These are phyloP conservation scores for Solanum neorickii DNA, from an alignment of 257 asterid genomes.

Conservation along the genomic window DNA sequence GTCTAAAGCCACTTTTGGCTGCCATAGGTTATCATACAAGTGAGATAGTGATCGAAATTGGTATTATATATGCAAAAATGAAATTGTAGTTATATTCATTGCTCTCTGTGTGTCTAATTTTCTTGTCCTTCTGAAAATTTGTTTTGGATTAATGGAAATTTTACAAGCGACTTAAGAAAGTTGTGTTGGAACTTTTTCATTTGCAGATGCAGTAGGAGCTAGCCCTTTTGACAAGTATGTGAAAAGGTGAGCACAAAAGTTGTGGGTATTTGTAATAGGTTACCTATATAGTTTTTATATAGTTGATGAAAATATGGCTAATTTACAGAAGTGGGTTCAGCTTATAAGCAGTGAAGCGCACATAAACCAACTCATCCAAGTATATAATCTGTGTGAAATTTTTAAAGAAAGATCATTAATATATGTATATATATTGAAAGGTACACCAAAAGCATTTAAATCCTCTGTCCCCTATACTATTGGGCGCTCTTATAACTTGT, in stretches of 20 bases:
- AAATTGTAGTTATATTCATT: not conserved
- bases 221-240: constrained; percentile 59
- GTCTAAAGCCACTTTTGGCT: not conserved
- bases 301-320: not conserved
- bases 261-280: not conserved
- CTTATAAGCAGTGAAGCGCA: not conserved
- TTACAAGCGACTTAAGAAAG: not conserved
- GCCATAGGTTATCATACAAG: not conserved
- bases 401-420: not conserved
- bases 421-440: not conserved
- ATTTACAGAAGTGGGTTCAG: not conserved
- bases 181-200: constrained; percentile 4
- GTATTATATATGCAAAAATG: not conserved
- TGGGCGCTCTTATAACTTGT: not conserved
- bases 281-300: not conserved
- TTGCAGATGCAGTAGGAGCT: constrained; percentile 64
- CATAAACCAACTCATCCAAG: not conserved
- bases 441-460: not conserved
- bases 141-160: not conserved
- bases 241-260: constrained; percentile 42
- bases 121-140: not conserved
- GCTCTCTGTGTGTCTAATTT: not conserved
- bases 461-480: not conserved
- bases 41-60: not conserved
- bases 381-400: not conserved